phyloP scores from a whole-genome alignment of 345 rosid species.

The Salix arbutifolia region DNA sequence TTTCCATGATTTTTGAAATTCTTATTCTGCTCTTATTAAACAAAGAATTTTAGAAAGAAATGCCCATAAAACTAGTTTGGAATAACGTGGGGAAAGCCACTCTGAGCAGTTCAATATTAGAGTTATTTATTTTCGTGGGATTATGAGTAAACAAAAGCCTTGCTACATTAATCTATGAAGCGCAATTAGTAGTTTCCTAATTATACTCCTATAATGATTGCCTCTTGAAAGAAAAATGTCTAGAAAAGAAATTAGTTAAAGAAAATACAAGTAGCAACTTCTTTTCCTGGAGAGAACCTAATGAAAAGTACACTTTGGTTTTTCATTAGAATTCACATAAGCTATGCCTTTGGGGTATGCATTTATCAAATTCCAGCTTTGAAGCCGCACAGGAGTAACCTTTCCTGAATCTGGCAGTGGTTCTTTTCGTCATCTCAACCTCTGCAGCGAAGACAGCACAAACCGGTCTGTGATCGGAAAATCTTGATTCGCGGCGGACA shows the following conservation, averaged over 20 bases:
- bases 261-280: neutral
- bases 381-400: slow-evolving; percentile 56
- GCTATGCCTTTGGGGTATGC: slow-evolving; percentile 61
- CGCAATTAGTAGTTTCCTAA: neutral
- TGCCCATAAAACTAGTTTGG: neutral
- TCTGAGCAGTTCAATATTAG: neutral
- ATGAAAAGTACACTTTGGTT: slow-evolving; percentile 11
- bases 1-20: too few species aligned
- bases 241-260: neutral
- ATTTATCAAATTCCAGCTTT: slow-evolving; percentile 46
- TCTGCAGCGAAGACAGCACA: slow-evolving; percentile 67
- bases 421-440: slow-evolving; percentile 47
- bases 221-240: neutral
- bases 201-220: neutral
- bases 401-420: slow-evolving; percentile 50
- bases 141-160: neutral
- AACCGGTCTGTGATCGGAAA: slow-evolving; percentile 94
- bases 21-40: neutral
- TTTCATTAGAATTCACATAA: slow-evolving; percentile 41
- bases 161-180: neutral
- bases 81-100: neutral
- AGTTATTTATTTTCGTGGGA: neutral
- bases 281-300: neutral
- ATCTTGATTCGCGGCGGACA: slow-evolving; percentile 73
- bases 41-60: neutral